These are phyloP conservation scores for Sparassis latifolia DNA, from an alignment of 1,284 basidiomycete genomes.

Conservation along the genomic window DNA sequence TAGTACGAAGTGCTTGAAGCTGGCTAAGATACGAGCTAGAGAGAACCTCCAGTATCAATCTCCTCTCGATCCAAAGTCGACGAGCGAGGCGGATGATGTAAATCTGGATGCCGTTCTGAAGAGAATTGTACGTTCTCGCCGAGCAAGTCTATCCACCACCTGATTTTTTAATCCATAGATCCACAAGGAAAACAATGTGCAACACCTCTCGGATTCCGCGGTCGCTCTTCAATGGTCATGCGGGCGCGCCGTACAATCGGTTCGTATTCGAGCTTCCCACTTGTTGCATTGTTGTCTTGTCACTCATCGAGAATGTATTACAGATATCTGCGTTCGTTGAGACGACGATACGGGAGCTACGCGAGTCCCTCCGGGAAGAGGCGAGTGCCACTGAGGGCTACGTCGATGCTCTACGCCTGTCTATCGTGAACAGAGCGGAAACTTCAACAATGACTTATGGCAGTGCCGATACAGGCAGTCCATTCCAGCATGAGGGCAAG, in stretches of 20 bases:
- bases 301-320: neutral
- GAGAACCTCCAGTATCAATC: slow-evolving; percentile 7
- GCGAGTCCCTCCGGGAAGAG: slow-evolving; percentile 7
- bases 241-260: slow-evolving; percentile 8
- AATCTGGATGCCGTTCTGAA: neutral
- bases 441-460: neutral
- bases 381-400: slow-evolving; percentile 8
- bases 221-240: slow-evolving; percentile 9
- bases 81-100: neutral
- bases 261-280: neutral
- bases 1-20: slow-evolving; percentile 6
- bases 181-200: slow-evolving; percentile 11
- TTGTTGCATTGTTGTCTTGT: neutral
- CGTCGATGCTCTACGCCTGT: slow-evolving; percentile 12
- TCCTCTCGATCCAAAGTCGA: slow-evolving; percentile 1
- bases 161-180: slow-evolving; percentile 1
- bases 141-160: neutral
- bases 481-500: neutral
- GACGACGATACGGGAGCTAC: slow-evolving; percentile 9
- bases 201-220: slow-evolving; percentile 8
- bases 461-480: neutral
- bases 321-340: slow-evolving; percentile 8
- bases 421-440: slow-evolving; percentile 7
- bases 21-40: slow-evolving; percentile 4
- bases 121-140: slow-evolving; percentile 1